Evolutionary conservation across 495 filamentous ascomycete species (phyloP).

Genomic region (Talaromyces nanjingensis): DNA sequence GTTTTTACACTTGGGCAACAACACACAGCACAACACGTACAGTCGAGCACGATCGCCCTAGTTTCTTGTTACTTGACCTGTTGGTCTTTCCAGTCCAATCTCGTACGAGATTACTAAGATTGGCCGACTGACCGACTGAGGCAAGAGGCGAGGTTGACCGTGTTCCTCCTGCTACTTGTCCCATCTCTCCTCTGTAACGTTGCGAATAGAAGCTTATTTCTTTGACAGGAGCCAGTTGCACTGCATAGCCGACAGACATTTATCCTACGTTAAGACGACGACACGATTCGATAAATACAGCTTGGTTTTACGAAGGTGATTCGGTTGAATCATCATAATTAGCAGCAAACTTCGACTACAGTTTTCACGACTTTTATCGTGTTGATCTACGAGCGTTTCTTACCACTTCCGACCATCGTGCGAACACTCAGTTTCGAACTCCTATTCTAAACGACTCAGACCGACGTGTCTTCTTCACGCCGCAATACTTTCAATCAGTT

Average conservation of each 20-base stretch:
- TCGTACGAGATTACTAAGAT: background rate
- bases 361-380: background rate
- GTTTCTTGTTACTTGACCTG: background rate
- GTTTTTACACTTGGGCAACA: background rate
- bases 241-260: background rate
- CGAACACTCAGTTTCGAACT: background rate
- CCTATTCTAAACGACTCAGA: background rate
- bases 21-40: background rate
- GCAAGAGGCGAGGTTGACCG: background rate
- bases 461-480: background rate
- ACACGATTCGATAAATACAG: background rate
- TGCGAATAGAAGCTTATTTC: background rate
- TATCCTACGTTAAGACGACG: background rate
- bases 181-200: background rate
- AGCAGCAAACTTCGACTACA: background rate
- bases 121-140: background rate
- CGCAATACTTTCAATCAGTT: conserved; percentile 22
- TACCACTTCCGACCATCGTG: background rate
- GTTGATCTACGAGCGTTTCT: background rate
- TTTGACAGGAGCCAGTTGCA: background rate
- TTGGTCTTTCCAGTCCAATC: background rate
- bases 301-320: background rate
- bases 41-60: background rate
- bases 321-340: background rate
- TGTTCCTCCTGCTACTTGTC: background rate